A percentile compares a stretch with the other conserved stretches of the same genome.
These are phyloP conservation scores for Breynia disticha DNA, from an alignment of 441 rosid species.

Conservation along the genomic window DNA sequence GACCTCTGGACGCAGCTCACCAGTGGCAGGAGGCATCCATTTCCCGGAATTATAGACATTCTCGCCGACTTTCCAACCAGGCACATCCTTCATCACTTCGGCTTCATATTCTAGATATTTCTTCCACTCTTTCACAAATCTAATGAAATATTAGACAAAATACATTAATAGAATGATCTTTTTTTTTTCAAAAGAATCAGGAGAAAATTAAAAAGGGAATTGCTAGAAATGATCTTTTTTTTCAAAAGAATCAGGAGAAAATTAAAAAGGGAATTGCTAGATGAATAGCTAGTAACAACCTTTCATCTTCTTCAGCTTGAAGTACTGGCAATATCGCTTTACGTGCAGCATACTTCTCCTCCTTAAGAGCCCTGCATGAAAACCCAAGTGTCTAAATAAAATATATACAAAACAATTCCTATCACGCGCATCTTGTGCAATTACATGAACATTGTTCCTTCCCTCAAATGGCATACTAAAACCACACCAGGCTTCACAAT, in stretches of 20 bases:
- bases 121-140: conserved; percentile 94
- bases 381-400: conserved; percentile 6
- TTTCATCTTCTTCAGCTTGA: conserved; percentile 98
- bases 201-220: background rate
- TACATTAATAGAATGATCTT: background rate
- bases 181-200: no score
- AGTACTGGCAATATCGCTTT: conserved; percentile 76
- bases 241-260: background rate
- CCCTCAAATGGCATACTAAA: no score
- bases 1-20: conserved; percentile 95
- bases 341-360: conserved; percentile 87
- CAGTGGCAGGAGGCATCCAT: conserved; percentile 97
- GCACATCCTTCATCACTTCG: conserved; percentile 95
- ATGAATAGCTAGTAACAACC: conserved; percentile 28
- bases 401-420: background rate
- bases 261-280: background rate
- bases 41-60: conserved; percentile 84
- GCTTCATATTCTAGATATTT: conserved; percentile 95
- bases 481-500: no score
- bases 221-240: no score
- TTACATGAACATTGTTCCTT: no score
- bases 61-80: conserved; percentile 97
- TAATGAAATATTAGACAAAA: conserved; percentile 9
- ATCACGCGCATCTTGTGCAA: no score
- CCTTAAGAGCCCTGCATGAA: conserved; percentile 71